Evolutionary conservation across 108 stramenopile genomes (phyloP).

Genomic region (Schizochytrium sp.): DNA sequence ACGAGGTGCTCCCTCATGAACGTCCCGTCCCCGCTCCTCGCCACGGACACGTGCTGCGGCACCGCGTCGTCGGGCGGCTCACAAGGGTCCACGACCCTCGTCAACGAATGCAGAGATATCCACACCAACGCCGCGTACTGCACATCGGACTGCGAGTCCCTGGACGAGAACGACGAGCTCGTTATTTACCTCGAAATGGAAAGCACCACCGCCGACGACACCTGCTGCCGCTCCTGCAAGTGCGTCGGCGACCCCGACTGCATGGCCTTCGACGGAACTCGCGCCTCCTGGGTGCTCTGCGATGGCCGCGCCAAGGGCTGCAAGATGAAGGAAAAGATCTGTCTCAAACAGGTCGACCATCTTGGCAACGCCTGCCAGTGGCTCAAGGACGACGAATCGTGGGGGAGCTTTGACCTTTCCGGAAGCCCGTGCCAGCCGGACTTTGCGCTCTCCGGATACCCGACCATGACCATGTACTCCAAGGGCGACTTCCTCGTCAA

Average conservation of each 20-base stretch:
- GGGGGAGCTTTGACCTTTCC: not conserved
- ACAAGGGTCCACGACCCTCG: too few relatives aligned
- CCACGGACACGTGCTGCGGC: too few relatives aligned
- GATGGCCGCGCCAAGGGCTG: not conserved
- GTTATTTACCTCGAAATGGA: not conserved
- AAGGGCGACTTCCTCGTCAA: not conserved
- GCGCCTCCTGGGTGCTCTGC: not conserved
- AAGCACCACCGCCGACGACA: not conserved
- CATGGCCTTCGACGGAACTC: constrained; percentile 6
- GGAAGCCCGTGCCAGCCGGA: constrained; percentile 7
- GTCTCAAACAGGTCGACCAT: not conserved
- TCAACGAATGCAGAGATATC: not conserved
- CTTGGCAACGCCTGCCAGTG: constrained; percentile 3
- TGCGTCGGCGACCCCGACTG: constrained; percentile 12
- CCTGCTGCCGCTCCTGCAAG: not conserved
- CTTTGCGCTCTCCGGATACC: not conserved
- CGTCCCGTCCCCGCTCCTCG: too few relatives aligned
- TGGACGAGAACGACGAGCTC: not conserved
- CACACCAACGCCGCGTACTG: not conserved
- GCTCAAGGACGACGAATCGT: not conserved
- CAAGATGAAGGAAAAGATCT: not conserved
- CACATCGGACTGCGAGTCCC: not conserved
- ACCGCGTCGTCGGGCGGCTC: too few relatives aligned
- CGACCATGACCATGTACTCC: not conserved
- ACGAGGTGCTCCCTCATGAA: too few relatives aligned